phyloP scores from a whole-genome alignment of 2,329 filamentous ascomycete genomes.

The Harringtonia lauricola region DNA sequence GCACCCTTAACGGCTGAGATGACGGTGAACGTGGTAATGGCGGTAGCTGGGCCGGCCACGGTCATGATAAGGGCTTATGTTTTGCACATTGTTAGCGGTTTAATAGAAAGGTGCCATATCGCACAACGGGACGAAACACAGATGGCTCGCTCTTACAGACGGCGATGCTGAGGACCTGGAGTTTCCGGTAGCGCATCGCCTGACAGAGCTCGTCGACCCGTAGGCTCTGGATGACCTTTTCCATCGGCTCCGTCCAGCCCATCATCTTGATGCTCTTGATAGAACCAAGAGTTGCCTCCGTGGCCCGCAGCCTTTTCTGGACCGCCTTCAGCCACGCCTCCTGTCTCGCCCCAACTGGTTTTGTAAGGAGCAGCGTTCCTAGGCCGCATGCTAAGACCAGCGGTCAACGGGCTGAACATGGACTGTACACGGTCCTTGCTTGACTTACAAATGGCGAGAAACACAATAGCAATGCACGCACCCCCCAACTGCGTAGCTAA shows the following conservation, averaged over 20 bases:
- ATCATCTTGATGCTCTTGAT: slow-evolving; percentile 3
- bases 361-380: neutral
- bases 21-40: slow-evolving; percentile 1
- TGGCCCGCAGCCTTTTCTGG: neutral
- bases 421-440: slow-evolving; percentile 6
- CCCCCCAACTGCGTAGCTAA: slow-evolving; percentile 22
- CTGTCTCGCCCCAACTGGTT: neutral
- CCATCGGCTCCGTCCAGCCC: neutral
- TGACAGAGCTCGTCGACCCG: neutral
- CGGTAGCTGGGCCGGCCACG: neutral
- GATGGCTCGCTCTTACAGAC: slow-evolving; percentile 4
- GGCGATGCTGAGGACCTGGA: neutral
- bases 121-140: too few species aligned
- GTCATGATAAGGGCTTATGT: neutral
- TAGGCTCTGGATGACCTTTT: neutral
- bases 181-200: neutral
- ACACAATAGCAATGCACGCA: slow-evolving; percentile 14
- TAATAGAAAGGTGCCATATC: neutral
- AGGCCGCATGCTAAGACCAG: slow-evolving; percentile 8
- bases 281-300: neutral
- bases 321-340: neutral
- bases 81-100: neutral
- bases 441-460: neutral
- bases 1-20: neutral
- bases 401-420: slow-evolving; percentile 6